Evolutionary conservation across 306 rosid species (phyloP), one percentile per base, ranked within the genome.

Genomic region (Sechiopsis laciniata): DNA sequence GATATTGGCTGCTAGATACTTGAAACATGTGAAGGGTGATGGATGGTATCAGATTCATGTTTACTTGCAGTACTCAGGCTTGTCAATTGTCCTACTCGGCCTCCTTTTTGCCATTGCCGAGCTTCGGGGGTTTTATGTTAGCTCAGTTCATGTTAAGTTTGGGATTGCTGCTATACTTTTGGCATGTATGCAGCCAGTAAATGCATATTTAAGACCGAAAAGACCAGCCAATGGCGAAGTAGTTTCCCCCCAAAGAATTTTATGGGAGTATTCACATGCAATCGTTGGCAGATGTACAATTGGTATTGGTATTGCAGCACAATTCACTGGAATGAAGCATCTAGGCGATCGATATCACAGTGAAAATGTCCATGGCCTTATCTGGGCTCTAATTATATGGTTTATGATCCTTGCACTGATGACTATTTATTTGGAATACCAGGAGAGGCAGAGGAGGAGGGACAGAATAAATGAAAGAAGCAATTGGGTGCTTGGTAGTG

Each of bases 31-130:
- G 20, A 93, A 93, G 86, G 97, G 98, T 59, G 96, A 88, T 77
- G 86, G 89, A 5, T 93, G 98, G 98, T 93, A 73, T 87, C 82
- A 82, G 80, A 87, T 88, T 82, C 98, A 93, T 80, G 93, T 87
- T 54, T 93, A 93, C 88, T 76, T 90, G 87, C 98, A 93, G 83
- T 93, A 86, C 83, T 90, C 96, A 11, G 98, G 97, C 73, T 79
- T 93, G 88, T 72, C 84, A 62, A 87, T 93, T 63, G 80, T 87
- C 78, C 66, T 93, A 19, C 89, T 93, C 55, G 97, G 88, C 19
- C 90, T 93, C 76, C 96, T 93, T 64, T 93, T 93, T 81, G 98
- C 97, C 3, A 85, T 93, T 63, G 98, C 96, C 13, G 98, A 90
- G 85, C 97, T 93, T 56, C 82, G 88, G 50, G 98, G 91, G 22